phyloP scores from a whole-genome alignment of 106 monocot species.

The Cymbidium sinense region DNA sequence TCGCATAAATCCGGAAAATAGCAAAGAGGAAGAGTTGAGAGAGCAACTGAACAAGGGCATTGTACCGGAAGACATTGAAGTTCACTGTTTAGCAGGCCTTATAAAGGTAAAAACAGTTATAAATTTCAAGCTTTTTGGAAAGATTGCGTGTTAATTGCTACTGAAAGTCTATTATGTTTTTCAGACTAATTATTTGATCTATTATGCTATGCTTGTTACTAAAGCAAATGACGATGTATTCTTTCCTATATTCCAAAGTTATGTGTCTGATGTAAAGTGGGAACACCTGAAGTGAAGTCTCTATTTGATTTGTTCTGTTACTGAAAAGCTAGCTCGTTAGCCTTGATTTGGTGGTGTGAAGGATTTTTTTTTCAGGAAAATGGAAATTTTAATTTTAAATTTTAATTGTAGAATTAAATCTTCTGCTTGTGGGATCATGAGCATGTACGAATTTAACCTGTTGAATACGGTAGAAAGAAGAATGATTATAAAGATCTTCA shows the following conservation, averaged over 20 bases:
- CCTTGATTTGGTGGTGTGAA: too few species aligned
- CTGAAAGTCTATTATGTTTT: not conserved
- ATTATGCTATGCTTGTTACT: not conserved
- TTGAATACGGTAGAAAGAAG: too few species aligned
- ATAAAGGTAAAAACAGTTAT: slow-evolving; percentile 50
- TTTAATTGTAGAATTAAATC: too few species aligned
- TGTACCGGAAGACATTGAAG: slow-evolving; percentile 88
- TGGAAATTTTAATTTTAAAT: too few species aligned
- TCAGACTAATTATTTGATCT: not conserved
- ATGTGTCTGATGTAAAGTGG: not conserved
- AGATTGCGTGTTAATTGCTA: not conserved
- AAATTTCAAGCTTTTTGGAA: not conserved
- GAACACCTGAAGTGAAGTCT: not conserved
- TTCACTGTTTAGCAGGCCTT: slow-evolving; percentile 84
- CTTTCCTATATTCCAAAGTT: not conserved
- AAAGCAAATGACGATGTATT: not conserved
- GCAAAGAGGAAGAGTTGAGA: slow-evolving; percentile 77
- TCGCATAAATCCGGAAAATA: slow-evolving; percentile 85
- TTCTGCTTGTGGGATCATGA: too few species aligned
- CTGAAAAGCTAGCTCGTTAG: too few species aligned
- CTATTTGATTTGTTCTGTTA: too few species aligned
- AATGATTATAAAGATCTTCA: not conserved
- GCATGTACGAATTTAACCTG: too few species aligned
- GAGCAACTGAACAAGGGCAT: slow-evolving; percentile 77
- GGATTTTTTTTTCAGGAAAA: too few species aligned